These are phyloP conservation scores for Barnettozyma sucrosica DNA, from an alignment of 805 yeast genomes.

Conservation along the genomic window DNA sequence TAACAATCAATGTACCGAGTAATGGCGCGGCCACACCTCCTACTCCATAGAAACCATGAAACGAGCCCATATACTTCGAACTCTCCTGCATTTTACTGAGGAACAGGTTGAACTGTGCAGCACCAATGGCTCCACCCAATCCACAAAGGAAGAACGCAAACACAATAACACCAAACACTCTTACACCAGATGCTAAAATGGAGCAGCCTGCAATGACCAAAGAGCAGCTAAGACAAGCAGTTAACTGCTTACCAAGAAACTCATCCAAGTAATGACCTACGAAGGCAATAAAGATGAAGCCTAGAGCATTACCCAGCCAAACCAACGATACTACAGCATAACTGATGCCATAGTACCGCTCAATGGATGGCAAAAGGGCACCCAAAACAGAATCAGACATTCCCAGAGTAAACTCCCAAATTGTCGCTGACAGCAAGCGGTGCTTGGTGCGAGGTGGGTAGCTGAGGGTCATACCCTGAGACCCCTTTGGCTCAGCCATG, in stretches of 20 bases:
- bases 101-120: slow-evolving; percentile 48
- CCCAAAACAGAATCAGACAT: slow-evolving; percentile 54
- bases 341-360: slow-evolving; percentile 38
- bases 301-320: slow-evolving; percentile 52
- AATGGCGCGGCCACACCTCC: slow-evolving; percentile 62
- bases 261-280: slow-evolving; percentile 38
- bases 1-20: slow-evolving; percentile 48
- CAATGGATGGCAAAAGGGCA: slow-evolving; percentile 49
- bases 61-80: slow-evolving; percentile 44
- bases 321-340: slow-evolving; percentile 52
- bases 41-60: slow-evolving; percentile 57
- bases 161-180: slow-evolving; percentile 41
- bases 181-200: slow-evolving; percentile 41
- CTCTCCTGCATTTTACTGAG: slow-evolving; percentile 37
- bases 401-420: slow-evolving; percentile 39
- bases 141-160: slow-evolving; percentile 52
- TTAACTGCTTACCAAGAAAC: slow-evolving; percentile 33
- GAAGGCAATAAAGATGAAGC: slow-evolving; percentile 46
- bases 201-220: slow-evolving; percentile 37
- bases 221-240: slow-evolving; percentile 34
- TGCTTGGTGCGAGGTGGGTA: slow-evolving; percentile 12
- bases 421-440: slow-evolving; percentile 35
- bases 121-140: slow-evolving; percentile 42
- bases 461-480: background rate
- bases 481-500: background rate